phyloP scores from a whole-genome alignment of 2,329 filamentous ascomycete species.

The Fusarium coicis region DNA sequence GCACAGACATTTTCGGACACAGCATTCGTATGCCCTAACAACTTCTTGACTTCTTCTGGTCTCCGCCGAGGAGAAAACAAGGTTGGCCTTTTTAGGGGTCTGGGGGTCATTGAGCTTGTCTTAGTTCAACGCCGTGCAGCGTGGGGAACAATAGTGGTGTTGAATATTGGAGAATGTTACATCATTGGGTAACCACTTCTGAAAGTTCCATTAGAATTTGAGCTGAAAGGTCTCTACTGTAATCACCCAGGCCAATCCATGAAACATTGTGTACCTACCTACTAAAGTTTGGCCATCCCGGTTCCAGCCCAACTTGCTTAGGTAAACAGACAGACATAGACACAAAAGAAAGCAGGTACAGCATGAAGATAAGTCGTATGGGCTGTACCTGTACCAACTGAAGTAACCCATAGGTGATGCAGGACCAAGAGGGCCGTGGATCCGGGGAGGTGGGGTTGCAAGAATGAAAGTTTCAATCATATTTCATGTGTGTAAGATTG shows the following conservation, averaged over 20 bases:
- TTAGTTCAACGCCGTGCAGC: slow-evolving; percentile 31
- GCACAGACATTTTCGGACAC: neutral
- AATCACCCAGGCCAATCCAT: neutral
- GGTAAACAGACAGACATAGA: neutral
- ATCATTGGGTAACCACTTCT: slow-evolving; percentile 13
- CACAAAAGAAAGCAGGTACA: neutral
- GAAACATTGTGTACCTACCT: neutral
- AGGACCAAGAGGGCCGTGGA: neutral
- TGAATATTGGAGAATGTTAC: slow-evolving; percentile 4
- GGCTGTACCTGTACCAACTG: neutral
- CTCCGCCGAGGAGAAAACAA: slow-evolving; percentile 9
- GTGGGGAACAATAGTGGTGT: slow-evolving; percentile 27
- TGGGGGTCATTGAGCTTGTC: slow-evolving; percentile 12
- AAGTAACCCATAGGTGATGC: neutral
- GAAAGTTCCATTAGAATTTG: neutral
- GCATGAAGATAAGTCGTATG: neutral
- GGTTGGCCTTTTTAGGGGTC: slow-evolving; percentile 11
- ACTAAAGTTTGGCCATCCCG: neutral
- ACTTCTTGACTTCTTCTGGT: slow-evolving; percentile 1
- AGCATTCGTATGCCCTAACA: neutral
- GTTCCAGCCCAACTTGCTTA: neutral
- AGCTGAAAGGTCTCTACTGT: neutral
- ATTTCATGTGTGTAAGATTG: neutral
- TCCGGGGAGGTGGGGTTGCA: slow-evolving; percentile 19
- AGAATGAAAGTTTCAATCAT: neutral